Base-by-base conservation (phyloP, 78 protist genomes). In the Chrysochromulina parva region DNA sequence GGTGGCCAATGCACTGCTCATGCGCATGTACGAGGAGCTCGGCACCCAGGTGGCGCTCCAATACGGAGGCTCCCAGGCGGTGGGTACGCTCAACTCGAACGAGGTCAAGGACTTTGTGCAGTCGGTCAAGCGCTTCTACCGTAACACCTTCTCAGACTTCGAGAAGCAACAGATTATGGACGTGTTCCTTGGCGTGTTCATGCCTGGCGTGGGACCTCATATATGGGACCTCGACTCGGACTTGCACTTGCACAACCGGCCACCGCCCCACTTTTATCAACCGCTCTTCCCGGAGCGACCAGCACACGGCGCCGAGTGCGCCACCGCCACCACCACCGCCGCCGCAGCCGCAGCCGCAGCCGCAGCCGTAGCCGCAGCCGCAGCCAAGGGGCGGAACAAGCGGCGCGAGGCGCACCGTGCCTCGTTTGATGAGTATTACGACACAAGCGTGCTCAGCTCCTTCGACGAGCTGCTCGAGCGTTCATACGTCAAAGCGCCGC, bases 111-210 rank as follows among this genome's bases (percentile, higher is more conserved):
- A 78, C 86, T 24, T 78, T 7, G 4, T 78, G 22, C 86, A 78
- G n/a, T 78, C 86, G 24, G 59, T 78, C 65, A 50, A 53, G 86
- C 86, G 86, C 86, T 78, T 78, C 59, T 78, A 78, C 86, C 59
- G 57, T 22, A 78, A 78, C 86, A 78, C 86, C 28, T 78, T 78
- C 62, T 53, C 86, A 14, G 86, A 78, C 62, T 16, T 78, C 13
- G 86, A 78, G 59, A 78, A 78, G 86, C 86, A 78, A 47, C 48
- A 52, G 20, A 78, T 78, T 47, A 22, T 78, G 47, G 59, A 78
- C 59, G 48, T 78, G 47, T 78, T 78, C n/a, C 60, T 78, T 16
- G 86, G 62, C 62, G 62, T 58, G 62, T 65, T 17, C 22, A 2
- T 5, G 10, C 22, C 71, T 65, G n/a, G 71, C 6, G 5, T 5